Evolutionary conservation across 2,329 filamentous ascomycete species (phyloP).

Genomic region (Fusarium dimerum): DNA sequence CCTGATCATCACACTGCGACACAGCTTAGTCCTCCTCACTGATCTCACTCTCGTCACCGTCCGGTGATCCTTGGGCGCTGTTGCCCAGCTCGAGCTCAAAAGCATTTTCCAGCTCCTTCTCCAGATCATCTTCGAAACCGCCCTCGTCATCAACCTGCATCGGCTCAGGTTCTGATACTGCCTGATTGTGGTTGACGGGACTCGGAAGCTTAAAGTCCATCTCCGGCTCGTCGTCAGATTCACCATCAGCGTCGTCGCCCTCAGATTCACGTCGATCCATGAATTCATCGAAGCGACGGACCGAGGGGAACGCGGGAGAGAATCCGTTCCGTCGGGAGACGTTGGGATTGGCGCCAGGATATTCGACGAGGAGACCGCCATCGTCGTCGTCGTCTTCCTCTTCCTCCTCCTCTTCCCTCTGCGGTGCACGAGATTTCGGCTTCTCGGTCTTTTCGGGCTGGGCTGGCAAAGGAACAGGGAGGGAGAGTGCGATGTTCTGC

Average conservation of each 20-base stretch:
- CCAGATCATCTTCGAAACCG: slow-evolving; percentile 42
- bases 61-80: slow-evolving; percentile 49
- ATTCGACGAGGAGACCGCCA: slow-evolving; percentile 59
- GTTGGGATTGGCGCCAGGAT: slow-evolving; percentile 52
- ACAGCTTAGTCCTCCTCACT: slow-evolving; percentile 61
- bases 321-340: slow-evolving; percentile 42
- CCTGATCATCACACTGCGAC: no score
- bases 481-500: slow-evolving; percentile 37
- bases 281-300: slow-evolving; percentile 56
- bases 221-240: slow-evolving; percentile 50
- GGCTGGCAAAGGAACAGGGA: slow-evolving; percentile 34
- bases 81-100: slow-evolving; percentile 54
- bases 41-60: slow-evolving; percentile 63
- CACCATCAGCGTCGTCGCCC: slow-evolving; percentile 49
- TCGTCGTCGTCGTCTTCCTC: slow-evolving; percentile 59
- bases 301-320: slow-evolving; percentile 49
- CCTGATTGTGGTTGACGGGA: slow-evolving; percentile 45
- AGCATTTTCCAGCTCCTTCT: slow-evolving; percentile 54
- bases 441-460: slow-evolving; percentile 22
- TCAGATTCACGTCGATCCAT: slow-evolving; percentile 48
- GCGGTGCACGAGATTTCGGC: slow-evolving; percentile 31
- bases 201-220: slow-evolving; percentile 55
- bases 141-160: slow-evolving; percentile 34
- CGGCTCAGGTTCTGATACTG: slow-evolving; percentile 27
- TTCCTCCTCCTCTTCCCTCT: slow-evolving; percentile 50